phyloP scores from a whole-genome alignment of 441 rosid species.

The Brassica hybrid region DNA sequence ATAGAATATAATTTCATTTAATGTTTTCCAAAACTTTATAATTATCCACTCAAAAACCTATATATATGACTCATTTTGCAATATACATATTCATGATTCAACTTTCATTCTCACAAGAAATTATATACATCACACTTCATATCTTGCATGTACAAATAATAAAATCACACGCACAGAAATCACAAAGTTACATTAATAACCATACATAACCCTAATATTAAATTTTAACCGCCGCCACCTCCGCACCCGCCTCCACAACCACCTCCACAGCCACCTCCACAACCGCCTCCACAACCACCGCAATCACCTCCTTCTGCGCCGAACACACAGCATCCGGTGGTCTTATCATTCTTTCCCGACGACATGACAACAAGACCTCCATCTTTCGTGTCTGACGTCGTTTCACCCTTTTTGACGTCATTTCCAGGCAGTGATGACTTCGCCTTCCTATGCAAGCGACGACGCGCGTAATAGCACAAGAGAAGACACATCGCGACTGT shows the following conservation, averaged over 20 bases:
- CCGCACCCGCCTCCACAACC: slow-evolving; percentile 1
- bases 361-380: slow-evolving; percentile 33
- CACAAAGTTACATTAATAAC: not conserved
- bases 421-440: not conserved
- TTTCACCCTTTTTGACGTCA: slow-evolving; percentile 1
- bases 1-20: too few species aligned
- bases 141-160: slow-evolving; percentile 2
- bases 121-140: slow-evolving; percentile 6
- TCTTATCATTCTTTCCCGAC: slow-evolving; percentile 7
- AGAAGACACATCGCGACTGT: not conserved
- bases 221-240: slow-evolving; percentile 2
- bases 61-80: not conserved
- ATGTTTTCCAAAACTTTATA: not conserved
- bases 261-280: slow-evolving; percentile 16
- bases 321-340: not conserved
- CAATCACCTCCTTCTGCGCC: not conserved
- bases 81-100: not conserved
- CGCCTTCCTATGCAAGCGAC: not conserved
- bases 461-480: slow-evolving; percentile 16
- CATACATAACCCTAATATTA: not conserved
- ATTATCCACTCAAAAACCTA: not conserved
- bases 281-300: not conserved
- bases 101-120: not conserved
- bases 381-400: slow-evolving; percentile 17
- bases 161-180: slow-evolving; percentile 4